These are phyloP conservation scores for Dianthus caryophyllus DNA, from an alignment of 148 eudicot genomes.

Conservation along the genomic window DNA sequence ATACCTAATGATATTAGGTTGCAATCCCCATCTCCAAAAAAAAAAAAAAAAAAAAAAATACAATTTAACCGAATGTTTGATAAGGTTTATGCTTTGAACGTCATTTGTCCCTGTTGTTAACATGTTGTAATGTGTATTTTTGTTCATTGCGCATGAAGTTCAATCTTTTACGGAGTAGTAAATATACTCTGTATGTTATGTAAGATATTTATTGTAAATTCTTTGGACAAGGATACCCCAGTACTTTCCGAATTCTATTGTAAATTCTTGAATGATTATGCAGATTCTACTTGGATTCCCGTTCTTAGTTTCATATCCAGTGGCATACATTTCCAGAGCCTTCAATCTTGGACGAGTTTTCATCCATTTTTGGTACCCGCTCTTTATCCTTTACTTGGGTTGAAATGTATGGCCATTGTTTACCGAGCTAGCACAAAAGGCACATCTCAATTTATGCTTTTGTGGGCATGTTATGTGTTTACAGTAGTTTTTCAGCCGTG, in stretches of 20 bases:
- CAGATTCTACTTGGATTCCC: conserved; percentile 90
- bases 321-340: conserved; percentile 75
- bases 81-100: no score
- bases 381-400: conserved; percentile 19
- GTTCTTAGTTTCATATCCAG: conserved; percentile 63
- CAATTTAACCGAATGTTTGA: no score
- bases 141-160: no score
- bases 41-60: no score
- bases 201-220: conserved; percentile 37
- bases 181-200: conserved; percentile 38
- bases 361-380: conserved; percentile 88
- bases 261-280: conserved; percentile 41
- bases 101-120: no score
- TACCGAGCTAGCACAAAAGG: neutral
- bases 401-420: neutral
- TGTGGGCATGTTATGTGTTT: no score
- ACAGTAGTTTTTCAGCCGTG: neutral
- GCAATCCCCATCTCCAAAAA: no score
- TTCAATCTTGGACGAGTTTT: conserved; percentile 97
- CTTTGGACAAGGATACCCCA: conserved; percentile 28
- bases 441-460: neutral
- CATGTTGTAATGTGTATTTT: no score
- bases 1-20: no score
- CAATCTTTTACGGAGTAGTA: no score
- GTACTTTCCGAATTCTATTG: conserved; percentile 29